Conservation (phyloP, 2,329 filamentous ascomycete species). For the Aspergillus neoniger region DNA sequence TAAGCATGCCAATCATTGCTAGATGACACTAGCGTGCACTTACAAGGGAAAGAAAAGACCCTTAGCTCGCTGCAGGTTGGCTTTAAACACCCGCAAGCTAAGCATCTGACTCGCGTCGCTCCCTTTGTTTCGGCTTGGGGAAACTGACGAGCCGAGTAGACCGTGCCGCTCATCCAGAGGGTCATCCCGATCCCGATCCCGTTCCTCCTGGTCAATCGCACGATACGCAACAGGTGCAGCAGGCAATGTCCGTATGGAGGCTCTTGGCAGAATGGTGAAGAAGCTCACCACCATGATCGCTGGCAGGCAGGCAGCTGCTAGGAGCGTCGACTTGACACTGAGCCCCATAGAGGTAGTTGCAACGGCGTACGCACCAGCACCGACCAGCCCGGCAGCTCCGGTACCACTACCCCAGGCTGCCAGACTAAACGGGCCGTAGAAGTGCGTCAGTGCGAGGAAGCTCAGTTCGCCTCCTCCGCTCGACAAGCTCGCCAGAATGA, state of each 20-base stretch:
- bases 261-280: slow-evolving; percentile 75
- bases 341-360: slow-evolving; percentile 79
- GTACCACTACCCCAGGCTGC: slow-evolving; percentile 93
- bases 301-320: slow-evolving; percentile 78
- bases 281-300: slow-evolving; percentile 80
- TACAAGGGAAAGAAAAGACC: slow-evolving; percentile 72
- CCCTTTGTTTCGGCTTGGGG: slow-evolving; percentile 24
- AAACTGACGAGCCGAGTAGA: slow-evolving; percentile 29
- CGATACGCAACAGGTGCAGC: slow-evolving; percentile 55
- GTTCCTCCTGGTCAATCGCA: slow-evolving; percentile 50
- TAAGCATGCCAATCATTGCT: slow-evolving; percentile 12
- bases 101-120: slow-evolving; percentile 13
- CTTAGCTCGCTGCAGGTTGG: slow-evolving; percentile 65
- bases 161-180: slow-evolving; percentile 30
- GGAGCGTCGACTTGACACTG: slow-evolving; percentile 70
- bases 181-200: slow-evolving; percentile 41
- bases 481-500: slow-evolving; percentile 80
- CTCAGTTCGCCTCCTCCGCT: slow-evolving; percentile 87
- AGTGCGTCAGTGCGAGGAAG: slow-evolving; percentile 89
- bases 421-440: slow-evolving; percentile 82
- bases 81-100: slow-evolving; percentile 44
- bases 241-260: slow-evolving; percentile 57
- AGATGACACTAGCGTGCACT: slow-evolving; percentile 25
- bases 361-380: slow-evolving; percentile 83
- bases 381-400: slow-evolving; percentile 82